A percentile compares a stretch with the other conserved stretches of the same genome.
These are phyloP conservation scores for Ceratobasidium sp. DNA, from an alignment of 1,284 basidiomycete species.

Conservation along the genomic window DNA sequence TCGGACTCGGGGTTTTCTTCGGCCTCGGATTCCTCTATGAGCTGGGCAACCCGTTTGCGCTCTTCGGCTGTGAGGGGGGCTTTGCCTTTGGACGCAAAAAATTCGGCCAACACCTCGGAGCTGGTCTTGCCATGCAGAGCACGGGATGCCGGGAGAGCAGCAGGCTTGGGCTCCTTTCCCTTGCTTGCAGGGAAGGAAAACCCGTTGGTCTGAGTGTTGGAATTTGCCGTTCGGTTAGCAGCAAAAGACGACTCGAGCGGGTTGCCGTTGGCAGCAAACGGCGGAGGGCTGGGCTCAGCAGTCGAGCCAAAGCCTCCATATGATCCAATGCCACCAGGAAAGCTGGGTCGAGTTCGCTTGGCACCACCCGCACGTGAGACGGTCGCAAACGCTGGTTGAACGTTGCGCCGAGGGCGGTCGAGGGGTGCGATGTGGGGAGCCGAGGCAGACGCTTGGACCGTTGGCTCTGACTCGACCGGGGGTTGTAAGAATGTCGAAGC, in stretches of 20 bases:
- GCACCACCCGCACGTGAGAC: slow-evolving; percentile 1
- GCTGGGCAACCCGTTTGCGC: slow-evolving; percentile 19
- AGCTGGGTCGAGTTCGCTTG: slow-evolving; percentile 20
- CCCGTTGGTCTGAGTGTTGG: not conserved
- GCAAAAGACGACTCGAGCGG: slow-evolving; percentile 31
- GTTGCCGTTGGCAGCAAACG: not conserved
- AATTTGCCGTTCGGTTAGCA: slow-evolving; percentile 17
- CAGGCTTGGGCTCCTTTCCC: not conserved
- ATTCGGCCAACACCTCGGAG: slow-evolving; percentile 25
- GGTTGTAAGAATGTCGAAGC: slow-evolving; percentile 3
- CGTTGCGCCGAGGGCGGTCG: slow-evolving; percentile 14
- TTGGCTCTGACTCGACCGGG: not conserved
- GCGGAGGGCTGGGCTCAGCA: slow-evolving; percentile 25
- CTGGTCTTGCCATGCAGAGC: slow-evolving; percentile 14
- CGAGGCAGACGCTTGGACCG: not conserved
- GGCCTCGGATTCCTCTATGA: slow-evolving; percentile 20
- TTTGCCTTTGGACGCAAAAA: slow-evolving; percentile 31
- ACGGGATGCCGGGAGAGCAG: not conserved
- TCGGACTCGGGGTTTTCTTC: slow-evolving; percentile 12
- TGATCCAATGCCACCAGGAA: slow-evolving; percentile 18
- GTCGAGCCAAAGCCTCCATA: slow-evolving; percentile 31
- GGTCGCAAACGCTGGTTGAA: slow-evolving; percentile 31
- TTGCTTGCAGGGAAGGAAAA: not conserved
- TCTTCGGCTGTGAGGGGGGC: slow-evolving; percentile 27
- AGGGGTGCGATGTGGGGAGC: slow-evolving; percentile 11